A percentile compares a stretch with the other conserved stretches of the same genome.
Conservation (phyloP, 352 stramenopile species). For the Phytophthora tentaculata region DNA sequence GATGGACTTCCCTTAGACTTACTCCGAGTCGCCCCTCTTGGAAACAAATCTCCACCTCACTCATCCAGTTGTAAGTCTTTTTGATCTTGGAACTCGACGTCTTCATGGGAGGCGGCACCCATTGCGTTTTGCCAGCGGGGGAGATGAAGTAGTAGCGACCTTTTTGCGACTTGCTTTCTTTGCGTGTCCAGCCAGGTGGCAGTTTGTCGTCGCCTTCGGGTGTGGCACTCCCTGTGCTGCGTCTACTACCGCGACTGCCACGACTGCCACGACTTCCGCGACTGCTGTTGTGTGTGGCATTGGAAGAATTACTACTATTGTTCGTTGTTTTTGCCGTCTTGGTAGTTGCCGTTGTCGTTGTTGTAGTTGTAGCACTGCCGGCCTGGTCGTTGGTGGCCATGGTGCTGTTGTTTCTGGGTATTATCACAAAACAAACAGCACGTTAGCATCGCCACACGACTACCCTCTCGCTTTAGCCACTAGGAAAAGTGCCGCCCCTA, state of each 20-base stretch:
- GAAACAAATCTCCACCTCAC: slow-evolving; percentile 88
- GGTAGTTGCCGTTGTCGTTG: background rate
- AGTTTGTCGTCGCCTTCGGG: slow-evolving; percentile 46
- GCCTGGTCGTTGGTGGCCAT: slow-evolving; percentile 20
- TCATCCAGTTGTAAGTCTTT: slow-evolving; percentile 81
- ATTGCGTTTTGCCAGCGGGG: slow-evolving; percentile 83
- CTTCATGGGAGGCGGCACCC: slow-evolving; percentile 59
- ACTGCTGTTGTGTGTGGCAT: slow-evolving; percentile 22
- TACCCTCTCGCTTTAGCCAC: slow-evolving; percentile 6
- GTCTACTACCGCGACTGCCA: slow-evolving; percentile 22
- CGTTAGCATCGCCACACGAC: slow-evolving; percentile 3
- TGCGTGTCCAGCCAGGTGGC: slow-evolving; percentile 78
- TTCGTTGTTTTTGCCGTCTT: slow-evolving; percentile 18
- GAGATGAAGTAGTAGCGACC: slow-evolving; percentile 89
- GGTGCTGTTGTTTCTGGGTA: slow-evolving; percentile 24
- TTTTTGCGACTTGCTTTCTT: slow-evolving; percentile 89
- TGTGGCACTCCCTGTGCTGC: slow-evolving; percentile 31
- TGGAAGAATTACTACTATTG: slow-evolving; percentile 12
- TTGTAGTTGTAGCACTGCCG: slow-evolving; percentile 9
- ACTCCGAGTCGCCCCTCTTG: slow-evolving; percentile 81
- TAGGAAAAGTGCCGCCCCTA: background rate
- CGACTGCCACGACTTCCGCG: slow-evolving; percentile 28
- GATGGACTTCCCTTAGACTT: slow-evolving; percentile 77
- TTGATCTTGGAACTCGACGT: slow-evolving; percentile 33
- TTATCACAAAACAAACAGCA: background rate